A percentile compares a stretch with the other conserved stretches of the same genome.
Conservation (phyloP, 345 rosid species). For the Conringia planisiliqua region DNA sequence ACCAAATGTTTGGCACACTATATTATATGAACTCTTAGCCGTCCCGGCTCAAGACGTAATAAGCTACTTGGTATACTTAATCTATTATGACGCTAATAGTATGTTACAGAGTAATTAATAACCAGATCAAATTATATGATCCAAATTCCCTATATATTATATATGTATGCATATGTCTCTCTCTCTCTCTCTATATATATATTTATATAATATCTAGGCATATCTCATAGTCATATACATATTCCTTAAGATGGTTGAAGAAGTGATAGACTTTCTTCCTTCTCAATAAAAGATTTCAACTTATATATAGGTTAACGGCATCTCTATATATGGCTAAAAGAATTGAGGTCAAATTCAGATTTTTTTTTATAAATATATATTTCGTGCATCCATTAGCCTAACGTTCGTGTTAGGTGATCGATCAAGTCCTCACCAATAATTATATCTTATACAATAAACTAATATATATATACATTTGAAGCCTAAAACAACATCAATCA, state of each 20-base stretch:
- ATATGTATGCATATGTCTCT: background rate
- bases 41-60: constrained; percentile 13
- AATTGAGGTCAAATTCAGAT: constrained; percentile 15
- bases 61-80: constrained; percentile 8
- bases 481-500: background rate
- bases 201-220: background rate
- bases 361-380: background rate
- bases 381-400: constrained; percentile 7
- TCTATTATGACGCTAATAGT: background rate
- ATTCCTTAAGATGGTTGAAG: constrained; percentile 2
- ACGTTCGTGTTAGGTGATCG: constrained; percentile 35
- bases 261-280: background rate
- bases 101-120: background rate
- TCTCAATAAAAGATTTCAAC: background rate
- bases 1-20: constrained; percentile 5
- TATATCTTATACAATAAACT: background rate
- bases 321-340: constrained; percentile 1
- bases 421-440: constrained; percentile 28
- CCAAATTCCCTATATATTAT: background rate
- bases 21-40: constrained; percentile 22
- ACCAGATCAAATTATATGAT: constrained; percentile 16
- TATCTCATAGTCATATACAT: background rate
- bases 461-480: background rate
- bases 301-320: background rate
- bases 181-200: background rate